phyloP scores from a whole-genome alignment of 495 filamentous ascomycete species.

The Pyrenula aspistea region DNA sequence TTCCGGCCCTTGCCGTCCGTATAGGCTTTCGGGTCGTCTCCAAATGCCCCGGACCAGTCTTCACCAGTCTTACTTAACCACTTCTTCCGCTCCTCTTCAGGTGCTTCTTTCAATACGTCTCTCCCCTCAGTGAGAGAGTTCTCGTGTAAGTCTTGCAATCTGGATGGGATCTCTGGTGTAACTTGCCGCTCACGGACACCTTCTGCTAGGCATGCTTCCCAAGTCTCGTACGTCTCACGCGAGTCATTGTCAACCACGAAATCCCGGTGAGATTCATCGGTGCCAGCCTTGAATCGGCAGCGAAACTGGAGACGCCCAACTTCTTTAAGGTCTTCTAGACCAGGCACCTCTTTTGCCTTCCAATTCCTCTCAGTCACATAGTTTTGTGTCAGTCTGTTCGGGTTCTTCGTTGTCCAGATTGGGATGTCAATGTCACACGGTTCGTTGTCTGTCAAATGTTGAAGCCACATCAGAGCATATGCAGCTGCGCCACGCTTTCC shows the following conservation, averaged over 20 bases:
- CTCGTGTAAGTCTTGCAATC: constrained; percentile 63
- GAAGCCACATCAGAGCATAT: constrained; percentile 77
- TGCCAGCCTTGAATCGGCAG: constrained; percentile 76
- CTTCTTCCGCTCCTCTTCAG: constrained; percentile 54
- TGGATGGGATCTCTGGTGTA: constrained; percentile 49
- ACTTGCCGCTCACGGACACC: constrained; percentile 64
- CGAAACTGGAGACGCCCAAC: constrained; percentile 71
- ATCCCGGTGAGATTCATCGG: constrained; percentile 69
- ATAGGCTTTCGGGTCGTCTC: constrained; percentile 45
- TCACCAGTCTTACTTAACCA: constrained; percentile 73
- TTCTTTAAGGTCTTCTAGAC: constrained; percentile 58
- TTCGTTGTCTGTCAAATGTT: constrained; percentile 70
- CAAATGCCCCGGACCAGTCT: constrained; percentile 86
- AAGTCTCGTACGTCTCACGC: constrained; percentile 85
- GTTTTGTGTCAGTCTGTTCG: constrained; percentile 71
- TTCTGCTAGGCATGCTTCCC: constrained; percentile 81
- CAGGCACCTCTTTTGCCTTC: constrained; percentile 44
- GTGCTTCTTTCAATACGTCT: constrained; percentile 61
- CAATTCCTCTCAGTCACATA: constrained; percentile 69
- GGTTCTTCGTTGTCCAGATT: constrained; percentile 69
- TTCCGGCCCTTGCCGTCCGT: constrained; percentile 38
- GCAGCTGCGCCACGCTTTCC: constrained; percentile 57
- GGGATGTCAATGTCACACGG: constrained; percentile 67
- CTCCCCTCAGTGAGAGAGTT: constrained; percentile 62
- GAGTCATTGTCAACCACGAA: constrained; percentile 83